Base-by-base conservation (phyloP, 192 early-diverging fungal genomes). In the Ambispora gerdemannii region DNA sequence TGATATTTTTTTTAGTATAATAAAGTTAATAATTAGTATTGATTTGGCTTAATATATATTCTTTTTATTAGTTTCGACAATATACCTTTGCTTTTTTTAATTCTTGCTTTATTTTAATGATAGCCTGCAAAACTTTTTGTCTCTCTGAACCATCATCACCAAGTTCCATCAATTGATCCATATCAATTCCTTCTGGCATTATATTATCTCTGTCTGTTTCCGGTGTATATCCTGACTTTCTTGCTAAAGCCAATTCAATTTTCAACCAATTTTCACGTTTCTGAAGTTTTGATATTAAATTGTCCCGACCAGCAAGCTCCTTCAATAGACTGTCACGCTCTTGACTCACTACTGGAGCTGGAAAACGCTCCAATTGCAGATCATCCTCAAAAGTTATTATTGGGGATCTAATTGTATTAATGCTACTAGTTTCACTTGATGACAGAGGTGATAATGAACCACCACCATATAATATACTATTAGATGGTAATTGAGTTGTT, bases 81-180 rank as follows among this genome's bases (percentile, higher is more conserved):
- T 17, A 11, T 28, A 47, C 63, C 74, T 80, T 81, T 6, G 79
- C 76, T 30, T 75, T 73, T 8, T 77, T 70, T n/a, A 84, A 53
- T 61, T 86, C 83, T 0, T 78, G 63, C 59, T 84, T 86, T 20
- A 81, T 71, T 27, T 75, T 78, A 47, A 84, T 71, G 6, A 86
- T 63, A 11, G 77, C 72, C 34, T 80, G 75, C 71, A 80, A 81
- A 47, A 86, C 62, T 19, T 77, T 75, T 19, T 74, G 76, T 49
- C 83, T 84, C 31, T 87, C 85, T 0, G 76, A 76, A 15, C 73
- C 79, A 25, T 77, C 43, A 20, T 82, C 74, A 32, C 78, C 78
- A 3, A 70, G 60, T 36, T 77, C 74, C 34, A 81, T 71, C 2
- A 79, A 38, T 34, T 72, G 24, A 17, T 77, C 70, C 11, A 72